phyloP scores from a whole-genome alignment of 306 rosid species.

The Urtica urens region DNA sequence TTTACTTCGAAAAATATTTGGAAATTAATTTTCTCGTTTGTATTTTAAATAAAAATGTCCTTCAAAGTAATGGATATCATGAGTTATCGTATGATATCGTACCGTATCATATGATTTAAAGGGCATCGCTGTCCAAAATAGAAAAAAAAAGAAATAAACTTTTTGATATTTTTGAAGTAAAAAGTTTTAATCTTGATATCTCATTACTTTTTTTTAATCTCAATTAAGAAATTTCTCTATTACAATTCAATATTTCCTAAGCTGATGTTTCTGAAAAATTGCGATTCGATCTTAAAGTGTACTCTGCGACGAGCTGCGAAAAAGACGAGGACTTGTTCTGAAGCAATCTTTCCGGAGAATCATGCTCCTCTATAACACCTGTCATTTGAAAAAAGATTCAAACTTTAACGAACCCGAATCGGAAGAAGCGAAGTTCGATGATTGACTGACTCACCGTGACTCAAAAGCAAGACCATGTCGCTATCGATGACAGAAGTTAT shows the following conservation, averaged over 20 bases:
- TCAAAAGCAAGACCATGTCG: constrained; percentile 76
- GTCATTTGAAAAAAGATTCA: constrained; percentile 3
- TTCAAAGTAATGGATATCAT: no score
- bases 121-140: no score
- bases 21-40: no score
- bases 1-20: no score
- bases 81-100: no score
- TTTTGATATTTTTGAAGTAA: no score
- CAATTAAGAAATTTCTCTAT: no score
- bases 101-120: no score
- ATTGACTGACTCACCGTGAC: constrained; percentile 37
- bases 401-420: not conserved
- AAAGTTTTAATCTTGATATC: no score
- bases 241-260: not conserved
- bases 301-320: constrained; percentile 70
- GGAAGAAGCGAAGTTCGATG: not conserved
- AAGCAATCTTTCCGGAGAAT: constrained; percentile 48
- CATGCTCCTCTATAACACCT: constrained; percentile 64
- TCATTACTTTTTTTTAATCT: no score
- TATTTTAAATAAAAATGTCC: no score
- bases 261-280: constrained; percentile 14
- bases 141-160: no score
- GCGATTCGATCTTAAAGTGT: constrained; percentile 46
- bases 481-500: constrained; percentile 73
- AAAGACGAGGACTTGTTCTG: constrained; percentile 69